phyloP scores from a whole-genome alignment of 1,139 yeast species.

The Yamadazyma songkhlaensis region DNA sequence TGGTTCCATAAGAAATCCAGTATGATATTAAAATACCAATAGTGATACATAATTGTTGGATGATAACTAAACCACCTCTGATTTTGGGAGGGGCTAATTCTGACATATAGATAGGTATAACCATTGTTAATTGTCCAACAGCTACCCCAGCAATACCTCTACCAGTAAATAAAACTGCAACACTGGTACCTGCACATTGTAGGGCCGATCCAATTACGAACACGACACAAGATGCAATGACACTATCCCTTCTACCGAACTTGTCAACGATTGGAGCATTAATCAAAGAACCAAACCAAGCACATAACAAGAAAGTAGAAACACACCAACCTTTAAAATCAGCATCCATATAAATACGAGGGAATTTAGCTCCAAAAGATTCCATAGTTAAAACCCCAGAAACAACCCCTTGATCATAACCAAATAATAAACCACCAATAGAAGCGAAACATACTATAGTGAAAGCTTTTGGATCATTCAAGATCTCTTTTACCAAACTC shows the following conservation, averaged over 20 bases:
- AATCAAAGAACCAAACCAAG: slow-evolving; percentile 21
- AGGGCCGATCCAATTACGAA: slow-evolving; percentile 33
- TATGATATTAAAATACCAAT: slow-evolving; percentile 67
- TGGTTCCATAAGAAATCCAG: slow-evolving; percentile 65
- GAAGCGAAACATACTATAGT: slow-evolving; percentile 18
- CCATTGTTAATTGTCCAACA: slow-evolving; percentile 21
- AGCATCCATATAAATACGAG: slow-evolving; percentile 18
- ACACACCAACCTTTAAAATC: slow-evolving; percentile 23
- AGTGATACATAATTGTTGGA: slow-evolving; percentile 66
- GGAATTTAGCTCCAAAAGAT: slow-evolving; percentile 18
- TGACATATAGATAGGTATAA: slow-evolving; percentile 21
- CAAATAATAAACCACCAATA: slow-evolving; percentile 42
- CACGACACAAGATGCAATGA: slow-evolving; percentile 22
- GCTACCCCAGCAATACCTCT: slow-evolving; percentile 23
- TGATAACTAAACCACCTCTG: slow-evolving; percentile 64
- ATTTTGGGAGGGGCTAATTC: slow-evolving; percentile 41
- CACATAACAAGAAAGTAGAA: slow-evolving; percentile 20
- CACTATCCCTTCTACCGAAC: slow-evolving; percentile 32
- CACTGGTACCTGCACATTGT: slow-evolving; percentile 23
- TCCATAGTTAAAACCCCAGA: slow-evolving; percentile 57
- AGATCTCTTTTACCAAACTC: slow-evolving; percentile 2
- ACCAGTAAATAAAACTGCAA: slow-evolving; percentile 21
- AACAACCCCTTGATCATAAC: slow-evolving; percentile 79
- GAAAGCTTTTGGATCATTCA: slow-evolving; percentile 16
- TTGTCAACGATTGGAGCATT: slow-evolving; percentile 22